Conservation (phyloP, 116 monocot genomes). For the Trichopus zeylanicus region DNA sequence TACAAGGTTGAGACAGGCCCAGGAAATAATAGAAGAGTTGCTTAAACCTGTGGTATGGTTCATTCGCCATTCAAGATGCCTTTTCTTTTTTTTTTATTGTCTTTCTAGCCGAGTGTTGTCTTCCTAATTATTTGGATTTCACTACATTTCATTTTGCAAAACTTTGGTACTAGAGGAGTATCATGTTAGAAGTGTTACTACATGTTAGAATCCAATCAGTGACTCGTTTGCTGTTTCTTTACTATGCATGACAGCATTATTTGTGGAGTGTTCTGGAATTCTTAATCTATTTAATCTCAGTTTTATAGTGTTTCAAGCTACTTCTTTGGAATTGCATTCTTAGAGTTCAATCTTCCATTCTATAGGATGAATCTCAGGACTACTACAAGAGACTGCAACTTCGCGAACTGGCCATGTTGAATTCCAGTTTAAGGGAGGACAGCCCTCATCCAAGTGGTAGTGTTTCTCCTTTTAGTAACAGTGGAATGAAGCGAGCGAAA, state of each 20-base stretch:
- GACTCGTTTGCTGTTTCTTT: too few relatives aligned
- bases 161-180: neutral
- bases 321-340: too few relatives aligned
- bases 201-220: too few relatives aligned
- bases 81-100: too few relatives aligned
- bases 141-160: neutral
- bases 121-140: neutral
- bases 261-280: too few relatives aligned
- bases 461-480: constrained; percentile 62
- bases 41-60: constrained; percentile 85
- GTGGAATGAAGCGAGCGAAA: constrained; percentile 75
- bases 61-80: neutral
- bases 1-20: constrained; percentile 76
- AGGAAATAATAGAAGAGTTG: constrained; percentile 90
- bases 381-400: constrained; percentile 79
- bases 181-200: too few relatives aligned
- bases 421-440: constrained; percentile 70
- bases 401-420: constrained; percentile 76
- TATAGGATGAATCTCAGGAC: constrained; percentile 92
- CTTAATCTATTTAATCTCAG: too few relatives aligned
- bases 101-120: too few relatives aligned
- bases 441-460: constrained; percentile 67
- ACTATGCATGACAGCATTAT: too few relatives aligned
- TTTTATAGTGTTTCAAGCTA: too few relatives aligned
- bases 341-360: neutral